Evolutionary conservation across 192 early-diverging fungal species (phyloP), one percentile per base, ranked within the genome.

Genomic region (Haplosporangium gracile): DNA sequence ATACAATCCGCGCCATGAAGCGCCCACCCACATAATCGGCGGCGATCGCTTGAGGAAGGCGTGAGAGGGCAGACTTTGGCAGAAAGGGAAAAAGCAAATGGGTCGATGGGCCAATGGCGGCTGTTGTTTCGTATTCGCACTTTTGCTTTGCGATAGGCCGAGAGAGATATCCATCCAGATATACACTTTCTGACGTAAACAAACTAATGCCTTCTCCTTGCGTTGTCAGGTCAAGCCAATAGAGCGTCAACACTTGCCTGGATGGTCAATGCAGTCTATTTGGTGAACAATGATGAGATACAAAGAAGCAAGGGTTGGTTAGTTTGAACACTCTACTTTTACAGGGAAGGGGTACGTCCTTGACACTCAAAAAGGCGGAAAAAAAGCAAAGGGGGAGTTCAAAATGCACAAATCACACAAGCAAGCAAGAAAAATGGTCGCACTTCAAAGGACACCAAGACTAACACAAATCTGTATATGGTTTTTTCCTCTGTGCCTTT

Each of bases 241-340:
- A 65, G 29, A 65, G 60, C 29, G 60, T 65, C 60, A 65, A 65
- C 53, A 74, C 85, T 77, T 87, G 78, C 85, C 85, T 93, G 92
- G 78, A 93, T 93, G 72, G 92, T 93, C 72, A 93, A 90, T 75
- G 92, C 92, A 73, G 92, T 93, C 91, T 93, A 89, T 82, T 34
- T 39, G 9, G 47, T 24, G 29, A 36, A 20, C 32, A 63, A 9
- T 69, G 43, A n/a, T n/a, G 18, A 82, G 47, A 60, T 70, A 77
- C 74, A 45, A 39, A 63, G 36, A 68, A 55, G 26, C 26, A 40
- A 40, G 8, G 38, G 51, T 60, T 40, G 51, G 60, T 65, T 65
- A 65, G 60, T 65, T 65, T 65, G 60, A 65, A 65, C 60, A 65
- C 49, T 69, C 42, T 38, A 43, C 42, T 43, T 11, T 43, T 11